Percentiles rank a stretch among this genome's conserved stretches.
Evolutionary conservation across 208 protist genomes (phyloP).

Genomic region (Blastocrithidia nonstop): DNA sequence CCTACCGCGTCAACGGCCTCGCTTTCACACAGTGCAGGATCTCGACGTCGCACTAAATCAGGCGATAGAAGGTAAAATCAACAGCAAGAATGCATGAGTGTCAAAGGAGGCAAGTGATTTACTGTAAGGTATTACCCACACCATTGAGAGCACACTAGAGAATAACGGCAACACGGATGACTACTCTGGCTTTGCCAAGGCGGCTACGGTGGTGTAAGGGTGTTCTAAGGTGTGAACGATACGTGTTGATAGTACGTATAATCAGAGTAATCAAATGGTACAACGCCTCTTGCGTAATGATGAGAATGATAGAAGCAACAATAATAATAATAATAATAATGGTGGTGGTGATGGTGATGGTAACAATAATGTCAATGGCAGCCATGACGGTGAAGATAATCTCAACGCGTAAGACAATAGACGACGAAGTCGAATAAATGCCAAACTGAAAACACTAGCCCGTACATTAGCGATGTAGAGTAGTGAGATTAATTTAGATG

Average conservation of each 20-base stretch:
- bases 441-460: conserved; percentile 6
- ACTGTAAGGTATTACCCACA: conserved; percentile 80
- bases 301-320: conserved; percentile 7
- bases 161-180: conserved; percentile 41
- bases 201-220: conserved; percentile 84
- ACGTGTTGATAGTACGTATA: conserved; percentile 81
- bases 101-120: conserved; percentile 78
- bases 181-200: conserved; percentile 81
- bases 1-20: conserved; percentile 46
- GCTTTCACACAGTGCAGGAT: conserved; percentile 74
- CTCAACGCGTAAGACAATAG: conserved; percentile 7
- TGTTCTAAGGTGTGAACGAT: conserved; percentile 87
- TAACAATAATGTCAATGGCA: conserved; percentile 13
- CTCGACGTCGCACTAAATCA: conserved; percentile 75
- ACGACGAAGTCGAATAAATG: conserved; percentile 8
- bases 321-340: conserved; percentile 10
- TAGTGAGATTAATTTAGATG: conserved; percentile 77
- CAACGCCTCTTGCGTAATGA: conserved; percentile 75
- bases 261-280: conserved; percentile 77
- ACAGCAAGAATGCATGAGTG: conserved; percentile 78
- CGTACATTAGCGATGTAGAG: conserved; percentile 69
- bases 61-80: conserved; percentile 83
- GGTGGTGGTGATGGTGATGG: conserved; percentile 5
- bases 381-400: conserved; percentile 4
- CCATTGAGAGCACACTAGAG: conserved; percentile 68